Base-by-base conservation (phyloP, 805 yeast genomes). In the Saccharomycopsis babjevae region DNA sequence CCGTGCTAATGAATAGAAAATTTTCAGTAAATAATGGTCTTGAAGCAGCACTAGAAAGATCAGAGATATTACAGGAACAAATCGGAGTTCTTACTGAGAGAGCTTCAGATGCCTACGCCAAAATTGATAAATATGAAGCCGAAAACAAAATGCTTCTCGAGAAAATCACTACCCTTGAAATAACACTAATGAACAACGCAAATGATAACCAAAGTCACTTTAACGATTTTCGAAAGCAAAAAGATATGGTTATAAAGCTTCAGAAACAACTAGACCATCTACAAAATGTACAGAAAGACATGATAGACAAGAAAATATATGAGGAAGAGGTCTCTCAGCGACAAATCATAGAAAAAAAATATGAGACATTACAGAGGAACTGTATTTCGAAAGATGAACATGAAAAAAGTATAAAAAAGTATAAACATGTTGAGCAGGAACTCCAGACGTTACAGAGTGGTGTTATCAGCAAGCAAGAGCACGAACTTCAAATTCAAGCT, bases 71-170 rank as follows among this genome's bases (percentile, higher is more conserved):
- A 11, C 63, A 62, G 52, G 66, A 64, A 30, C 66, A 64, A 50
- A 61, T 64, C 18, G 60, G 57, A n/a, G 18, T 64, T 25, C 59
- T 64, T 8, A 57, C 63, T 1, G 63, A 62, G 36, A 64, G 57
- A 54, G 63, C 66, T 1, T 64, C 66, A 16, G 60, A 58, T 20
- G 66, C 66, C 7, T 64, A 57, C 32, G 66, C 62, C 52, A 59
- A 64, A 55, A 61, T 64, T 6, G 66, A 60, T 15, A 64, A 64
- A 25, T 28, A 32, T 6, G 60, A 64, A 50, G 32, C 56, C 16
- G 62, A 62, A 28, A 64, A 64, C 25, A 55, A 57, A 50, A 25
- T 59, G 5, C 59, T 64, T 22, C 25, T 39, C 18, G 64, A 64
- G 28, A 62, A 64, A 40, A 58, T 62, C 16, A 57, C 46, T 34